Percentiles rank a stretch among this genome's conserved stretches.
Conservation (phyloP, 1,284 basidiomycete species). For the Trichosporon coremiiforme region DNA sequence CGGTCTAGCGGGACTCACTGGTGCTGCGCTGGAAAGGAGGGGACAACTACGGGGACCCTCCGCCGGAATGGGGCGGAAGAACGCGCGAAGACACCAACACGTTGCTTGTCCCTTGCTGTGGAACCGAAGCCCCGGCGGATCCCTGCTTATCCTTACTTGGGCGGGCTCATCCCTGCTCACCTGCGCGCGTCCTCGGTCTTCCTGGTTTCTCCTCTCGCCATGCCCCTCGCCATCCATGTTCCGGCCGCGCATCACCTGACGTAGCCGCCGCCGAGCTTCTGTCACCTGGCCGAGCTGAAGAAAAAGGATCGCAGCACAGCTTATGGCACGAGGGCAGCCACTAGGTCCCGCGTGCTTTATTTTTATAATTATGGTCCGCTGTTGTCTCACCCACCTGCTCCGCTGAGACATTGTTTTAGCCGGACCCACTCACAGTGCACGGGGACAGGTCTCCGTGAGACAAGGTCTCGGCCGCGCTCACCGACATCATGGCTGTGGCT, state of each 20-base stretch:
- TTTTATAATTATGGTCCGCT: background rate
- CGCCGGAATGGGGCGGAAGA: background rate
- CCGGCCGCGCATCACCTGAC: background rate
- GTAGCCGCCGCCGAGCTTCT: background rate
- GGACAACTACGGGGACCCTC: too few species aligned
- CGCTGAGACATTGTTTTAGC: background rate
- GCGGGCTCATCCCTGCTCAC: background rate
- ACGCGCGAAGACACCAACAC: too few species aligned
- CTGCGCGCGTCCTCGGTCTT: background rate
- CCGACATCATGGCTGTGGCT: background rate
- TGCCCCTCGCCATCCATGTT: background rate
- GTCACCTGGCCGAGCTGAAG: background rate
- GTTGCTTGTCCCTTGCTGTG: background rate
- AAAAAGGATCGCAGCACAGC: background rate
- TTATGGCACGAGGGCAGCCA: background rate
- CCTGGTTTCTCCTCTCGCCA: too few species aligned
- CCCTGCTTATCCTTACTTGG: too few species aligned
- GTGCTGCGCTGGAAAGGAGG: background rate
- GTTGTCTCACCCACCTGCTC: background rate
- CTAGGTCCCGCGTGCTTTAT: background rate
- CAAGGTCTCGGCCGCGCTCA: background rate
- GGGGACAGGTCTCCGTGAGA: background rate
- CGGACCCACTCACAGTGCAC: background rate
- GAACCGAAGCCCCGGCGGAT: background rate
- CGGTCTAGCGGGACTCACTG: background rate